These are phyloP conservation scores for Leccinum subatratum DNA, from an alignment of 1,284 basidiomycete genomes.

Conservation along the genomic window DNA sequence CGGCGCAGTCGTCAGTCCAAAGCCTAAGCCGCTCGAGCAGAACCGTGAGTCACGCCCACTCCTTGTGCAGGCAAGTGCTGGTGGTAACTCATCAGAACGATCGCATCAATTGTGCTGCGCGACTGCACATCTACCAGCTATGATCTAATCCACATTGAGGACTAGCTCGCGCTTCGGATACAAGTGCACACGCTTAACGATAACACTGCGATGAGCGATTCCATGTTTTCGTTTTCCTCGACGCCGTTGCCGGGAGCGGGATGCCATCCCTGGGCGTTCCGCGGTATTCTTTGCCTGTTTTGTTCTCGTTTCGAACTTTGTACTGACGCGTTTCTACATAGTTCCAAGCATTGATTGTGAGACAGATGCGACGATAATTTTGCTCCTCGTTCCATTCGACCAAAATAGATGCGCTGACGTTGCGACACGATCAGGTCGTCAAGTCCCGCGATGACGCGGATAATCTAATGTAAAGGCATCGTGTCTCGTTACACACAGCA, in stretches of 20 bases:
- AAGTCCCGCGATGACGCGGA: conserved; percentile 31
- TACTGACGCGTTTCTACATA: conserved; percentile 29
- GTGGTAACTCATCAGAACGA: too few species aligned
- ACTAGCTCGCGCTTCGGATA: conserved; percentile 67
- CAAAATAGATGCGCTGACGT: conserved; percentile 55
- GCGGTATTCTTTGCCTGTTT: not conserved
- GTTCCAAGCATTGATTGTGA: conserved; percentile 77
- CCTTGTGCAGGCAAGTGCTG: too few species aligned
- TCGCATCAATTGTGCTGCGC: too few species aligned
- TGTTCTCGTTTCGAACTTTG: not conserved
- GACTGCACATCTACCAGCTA: conserved; percentile 30
- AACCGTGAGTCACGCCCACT: too few species aligned
- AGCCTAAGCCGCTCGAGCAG: too few species aligned
- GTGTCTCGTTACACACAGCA: too few species aligned
- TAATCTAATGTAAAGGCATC: too few species aligned
- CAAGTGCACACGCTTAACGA: conserved; percentile 70
- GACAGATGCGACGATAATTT: conserved; percentile 69
- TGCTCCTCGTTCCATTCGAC: conserved; percentile 65
- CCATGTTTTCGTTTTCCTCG: conserved; percentile 65
- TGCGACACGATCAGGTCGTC: conserved; percentile 52
- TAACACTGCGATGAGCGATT: conserved; percentile 53
- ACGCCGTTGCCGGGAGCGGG: conserved; percentile 39
- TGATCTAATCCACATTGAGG: conserved; percentile 56
- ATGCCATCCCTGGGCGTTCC: conserved; percentile 64
- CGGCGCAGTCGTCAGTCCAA: too few species aligned